Base-by-base conservation (phyloP, 2,329 filamentous ascomycete genomes). In the Xylaria sp. region DNA sequence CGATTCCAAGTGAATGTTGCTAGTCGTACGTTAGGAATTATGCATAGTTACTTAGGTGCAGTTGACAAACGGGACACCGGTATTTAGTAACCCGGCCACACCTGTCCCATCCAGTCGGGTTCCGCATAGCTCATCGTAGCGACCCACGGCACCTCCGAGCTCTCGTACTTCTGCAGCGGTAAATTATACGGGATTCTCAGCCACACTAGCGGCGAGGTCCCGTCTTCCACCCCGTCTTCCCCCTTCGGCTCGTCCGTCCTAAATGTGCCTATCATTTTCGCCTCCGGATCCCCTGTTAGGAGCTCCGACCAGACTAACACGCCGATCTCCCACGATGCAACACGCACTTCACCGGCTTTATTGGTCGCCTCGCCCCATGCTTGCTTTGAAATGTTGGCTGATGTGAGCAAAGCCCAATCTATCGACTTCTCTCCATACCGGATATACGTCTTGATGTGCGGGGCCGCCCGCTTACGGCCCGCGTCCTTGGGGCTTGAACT, bases 401-500 rank as follows among this genome's bases (percentile, higher is more conserved):
- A 96, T 0, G 93, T 97, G 1, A 97, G 78, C 71, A 97, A 84
- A 1, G 92, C 93, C 94, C 94, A 97, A 75, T 96, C 92, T 47
- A 97, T 89, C 0, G 74, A 77, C 19, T 81, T 75, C n/a, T 78
- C 72, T 61, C 82, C 80, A 72, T 85, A 94, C 4, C 92, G 88
- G 53, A 94, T 89, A 75, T 96, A 97, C 0, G 93, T 97, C 78
- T 97, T 97, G 77, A 97, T 92, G 73, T 97, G 94, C 0, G 94
- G 94, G 0, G 93, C 93, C 19, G 93, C 93, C 34, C 88, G 85
- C 56, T 87, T 83, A 62, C 92, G 84, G 1, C 90, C 89, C 8
- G 88, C 86, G 68, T 91, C 84, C 5, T 75, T 76, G 17, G 9
- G 53, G 19, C 50, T 11, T 21, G 17, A 48, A 3, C 8, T 14